Evolutionary conservation across 257 asterid species (phyloP).

Genomic region (Nicotiana tomentosiformis): DNA sequence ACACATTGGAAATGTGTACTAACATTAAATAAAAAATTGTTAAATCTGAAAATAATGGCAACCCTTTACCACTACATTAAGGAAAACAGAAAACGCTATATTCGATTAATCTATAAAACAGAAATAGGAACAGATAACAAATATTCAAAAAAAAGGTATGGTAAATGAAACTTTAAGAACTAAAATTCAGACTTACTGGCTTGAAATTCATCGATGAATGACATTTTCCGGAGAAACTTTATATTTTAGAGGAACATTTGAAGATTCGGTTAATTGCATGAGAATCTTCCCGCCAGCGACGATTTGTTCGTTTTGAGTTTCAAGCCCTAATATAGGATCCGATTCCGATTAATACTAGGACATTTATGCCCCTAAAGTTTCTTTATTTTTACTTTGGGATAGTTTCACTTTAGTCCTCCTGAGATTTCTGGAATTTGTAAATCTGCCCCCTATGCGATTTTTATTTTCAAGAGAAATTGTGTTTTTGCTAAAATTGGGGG

Average conservation of each 20-base stretch:
- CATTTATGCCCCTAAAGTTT: neutral
- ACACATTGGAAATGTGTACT: neutral
- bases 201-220: slow-evolving; percentile 83
- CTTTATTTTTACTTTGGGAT: neutral
- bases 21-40: neutral
- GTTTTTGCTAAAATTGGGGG: too few species aligned
- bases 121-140: neutral
- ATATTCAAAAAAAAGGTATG: neutral
- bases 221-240: slow-evolving; percentile 29
- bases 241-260: too few species aligned
- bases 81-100: too few species aligned
- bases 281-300: neutral
- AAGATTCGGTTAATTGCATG: too few species aligned
- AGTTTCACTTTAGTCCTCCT: neutral
- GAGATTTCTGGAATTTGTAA: neutral
- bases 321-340: slow-evolving; percentile 25
- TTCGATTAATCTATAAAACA: neutral
- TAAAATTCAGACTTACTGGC: slow-evolving; percentile 33
- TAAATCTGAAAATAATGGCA: neutral
- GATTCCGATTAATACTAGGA: neutral
- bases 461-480: neutral
- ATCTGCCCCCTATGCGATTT: neutral
- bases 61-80: too few species aligned
- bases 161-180: neutral
- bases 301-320: slow-evolving; percentile 15